These are phyloP conservation scores for Voacanga thouarsii DNA, from an alignment of 257 asterid genomes.

Conservation along the genomic window DNA sequence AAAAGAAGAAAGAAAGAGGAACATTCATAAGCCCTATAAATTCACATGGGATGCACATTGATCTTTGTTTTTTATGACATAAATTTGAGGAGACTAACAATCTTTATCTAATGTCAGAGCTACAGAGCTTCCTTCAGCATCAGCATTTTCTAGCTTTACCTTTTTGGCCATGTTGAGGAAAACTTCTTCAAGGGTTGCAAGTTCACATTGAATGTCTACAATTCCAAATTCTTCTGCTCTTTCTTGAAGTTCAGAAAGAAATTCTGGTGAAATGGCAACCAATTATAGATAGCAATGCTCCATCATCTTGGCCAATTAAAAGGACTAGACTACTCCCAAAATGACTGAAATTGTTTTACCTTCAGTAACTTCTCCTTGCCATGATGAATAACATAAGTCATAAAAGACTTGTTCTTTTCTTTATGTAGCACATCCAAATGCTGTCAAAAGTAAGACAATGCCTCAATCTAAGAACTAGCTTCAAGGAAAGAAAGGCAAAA, in stretches of 20 bases:
- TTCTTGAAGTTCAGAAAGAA: constrained; percentile 72
- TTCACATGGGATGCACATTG: background rate
- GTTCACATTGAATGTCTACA: constrained; percentile 82
- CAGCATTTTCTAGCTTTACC: constrained; percentile 78
- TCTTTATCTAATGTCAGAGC: constrained; percentile 44
- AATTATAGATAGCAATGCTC: background rate
- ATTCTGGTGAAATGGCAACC: constrained; percentile 30
- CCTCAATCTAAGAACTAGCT: constrained; percentile 7
- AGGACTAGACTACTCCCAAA: background rate
- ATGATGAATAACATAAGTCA: constrained; percentile 84
- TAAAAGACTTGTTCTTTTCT: constrained; percentile 77
- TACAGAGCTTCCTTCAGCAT: constrained; percentile 61
- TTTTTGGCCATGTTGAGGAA: constrained; percentile 67
- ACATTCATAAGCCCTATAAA: background rate
- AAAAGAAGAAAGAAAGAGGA: too few relatives aligned
- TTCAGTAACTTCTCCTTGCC: constrained; percentile 67
- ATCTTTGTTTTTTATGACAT: background rate
- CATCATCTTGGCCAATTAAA: background rate
- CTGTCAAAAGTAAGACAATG: constrained; percentile 34
- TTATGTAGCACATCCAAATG: constrained; percentile 63
- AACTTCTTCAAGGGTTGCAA: constrained; percentile 84
- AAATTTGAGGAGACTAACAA: too few relatives aligned
- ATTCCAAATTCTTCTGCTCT: constrained; percentile 59
- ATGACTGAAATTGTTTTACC: constrained; percentile 38
- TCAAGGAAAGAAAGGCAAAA: constrained; percentile 10